These are phyloP conservation scores for Nicotiana benthamiana DNA, from an alignment of 257 asterid genomes.

Conservation along the genomic window DNA sequence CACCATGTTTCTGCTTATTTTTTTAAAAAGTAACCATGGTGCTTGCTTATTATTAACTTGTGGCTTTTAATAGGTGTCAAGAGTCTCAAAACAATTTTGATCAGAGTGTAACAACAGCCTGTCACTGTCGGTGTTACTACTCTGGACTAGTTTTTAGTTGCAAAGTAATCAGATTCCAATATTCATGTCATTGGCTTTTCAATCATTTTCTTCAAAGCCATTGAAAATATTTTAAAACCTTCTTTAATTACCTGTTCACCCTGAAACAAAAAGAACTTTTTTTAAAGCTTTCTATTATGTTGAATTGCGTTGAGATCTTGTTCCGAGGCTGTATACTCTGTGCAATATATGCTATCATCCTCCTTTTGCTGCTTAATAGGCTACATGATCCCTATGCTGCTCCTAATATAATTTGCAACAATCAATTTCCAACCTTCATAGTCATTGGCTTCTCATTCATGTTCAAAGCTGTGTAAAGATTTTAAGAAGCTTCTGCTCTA, in stretches of 20 bases:
- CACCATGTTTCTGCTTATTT: no score
- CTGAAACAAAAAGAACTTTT: background rate
- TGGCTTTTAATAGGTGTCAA: background rate
- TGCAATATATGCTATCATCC: background rate
- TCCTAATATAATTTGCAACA: background rate
- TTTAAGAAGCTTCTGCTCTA: background rate
- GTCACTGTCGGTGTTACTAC: background rate
- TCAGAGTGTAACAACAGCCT: background rate
- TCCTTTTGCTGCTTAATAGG: background rate
- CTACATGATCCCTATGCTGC: background rate
- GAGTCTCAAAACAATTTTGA: background rate
- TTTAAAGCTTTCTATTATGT: background rate
- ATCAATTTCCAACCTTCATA: background rate
- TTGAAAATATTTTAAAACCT: no score
- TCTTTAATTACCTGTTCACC: background rate
- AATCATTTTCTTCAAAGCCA: no score
- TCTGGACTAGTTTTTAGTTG: background rate
- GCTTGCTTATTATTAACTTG: background rate
- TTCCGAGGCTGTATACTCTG: background rate
- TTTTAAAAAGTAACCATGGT: no score
- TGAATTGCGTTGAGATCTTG: background rate
- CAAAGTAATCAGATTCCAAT: background rate
- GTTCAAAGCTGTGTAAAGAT: background rate
- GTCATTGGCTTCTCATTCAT: background rate
- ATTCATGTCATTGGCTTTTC: background rate